phyloP scores from a whole-genome alignment of 179 eudicot genomes.

The Pouteria campechiana region DNA sequence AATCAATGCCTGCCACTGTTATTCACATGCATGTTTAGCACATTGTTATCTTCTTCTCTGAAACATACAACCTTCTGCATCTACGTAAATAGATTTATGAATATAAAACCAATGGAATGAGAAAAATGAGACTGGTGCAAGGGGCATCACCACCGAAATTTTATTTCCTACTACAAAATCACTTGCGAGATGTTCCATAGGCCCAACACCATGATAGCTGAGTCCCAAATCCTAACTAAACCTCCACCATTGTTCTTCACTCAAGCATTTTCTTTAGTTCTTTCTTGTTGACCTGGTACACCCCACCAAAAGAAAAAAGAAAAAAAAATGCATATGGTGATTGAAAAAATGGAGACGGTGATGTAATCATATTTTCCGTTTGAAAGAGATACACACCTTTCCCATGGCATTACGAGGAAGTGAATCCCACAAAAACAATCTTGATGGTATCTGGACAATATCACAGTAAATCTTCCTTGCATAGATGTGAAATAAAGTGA shows the following conservation, averaged over 20 bases:
- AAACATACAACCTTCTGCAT: background rate
- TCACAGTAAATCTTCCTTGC: too few species aligned
- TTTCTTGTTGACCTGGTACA: slow-evolving; percentile 98
- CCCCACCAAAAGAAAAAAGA: too few species aligned
- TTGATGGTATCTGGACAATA: slow-evolving; percentile 74
- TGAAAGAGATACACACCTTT: slow-evolving; percentile 35
- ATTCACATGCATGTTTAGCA: too few species aligned
- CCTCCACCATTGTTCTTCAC: background rate
- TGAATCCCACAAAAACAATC: slow-evolving; percentile 65
- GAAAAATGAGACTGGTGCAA: background rate
- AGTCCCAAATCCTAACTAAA: too few species aligned
- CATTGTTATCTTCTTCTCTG: too few species aligned
- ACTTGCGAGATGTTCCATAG: background rate
- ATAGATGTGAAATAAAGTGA: too few species aligned
- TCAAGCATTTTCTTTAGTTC: slow-evolving; percentile 55
- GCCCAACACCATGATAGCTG: background rate
- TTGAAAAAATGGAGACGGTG: background rate
- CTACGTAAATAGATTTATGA: background rate
- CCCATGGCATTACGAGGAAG: slow-evolving; percentile 99
- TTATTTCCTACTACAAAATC: background rate
- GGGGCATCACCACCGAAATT: background rate
- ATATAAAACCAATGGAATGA: too few species aligned
- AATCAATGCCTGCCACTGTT: too few species aligned
- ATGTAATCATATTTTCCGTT: background rate
- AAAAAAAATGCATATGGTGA: background rate